phyloP scores from a whole-genome alignment of 1,284 basidiomycete genomes.

The Marasmius oreades region DNA sequence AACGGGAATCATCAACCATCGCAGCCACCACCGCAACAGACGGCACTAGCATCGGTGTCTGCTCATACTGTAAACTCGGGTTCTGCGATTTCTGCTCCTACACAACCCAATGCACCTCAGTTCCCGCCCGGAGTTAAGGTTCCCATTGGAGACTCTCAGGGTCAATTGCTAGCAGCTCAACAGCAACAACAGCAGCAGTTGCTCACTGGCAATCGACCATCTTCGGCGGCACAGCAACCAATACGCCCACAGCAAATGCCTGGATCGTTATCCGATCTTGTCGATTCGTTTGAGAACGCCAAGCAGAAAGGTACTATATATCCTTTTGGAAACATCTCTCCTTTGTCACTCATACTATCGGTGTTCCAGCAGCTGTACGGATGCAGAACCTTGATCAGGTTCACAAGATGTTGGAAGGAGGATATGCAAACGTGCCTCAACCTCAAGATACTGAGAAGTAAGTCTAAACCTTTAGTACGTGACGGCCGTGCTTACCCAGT shows the following conservation, averaged over 20 bases:
- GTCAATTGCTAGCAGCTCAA: not conserved
- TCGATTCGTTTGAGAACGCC: constrained; percentile 92
- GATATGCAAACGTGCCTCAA: constrained; percentile 86
- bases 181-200: not conserved
- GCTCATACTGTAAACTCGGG: not conserved
- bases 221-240: constrained; percentile 24
- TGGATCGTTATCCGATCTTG: constrained; percentile 87
- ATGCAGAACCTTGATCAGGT: constrained; percentile 84
- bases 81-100: constrained; percentile 22
- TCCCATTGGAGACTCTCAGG: constrained; percentile 32
- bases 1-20: not conserved
- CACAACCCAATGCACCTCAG: constrained; percentile 37
- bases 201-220: constrained; percentile 1
- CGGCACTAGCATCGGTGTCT: not conserved
- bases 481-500: constrained; percentile 13
- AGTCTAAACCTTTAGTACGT: constrained; percentile 23
- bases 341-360: constrained; percentile 1
- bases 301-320: constrained; percentile 81
- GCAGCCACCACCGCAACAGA: not conserved
- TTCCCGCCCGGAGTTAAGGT: constrained; percentile 72
- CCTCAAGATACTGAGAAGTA: constrained; percentile 94
- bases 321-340: constrained; percentile 1
- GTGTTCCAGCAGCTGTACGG: constrained; percentile 65
- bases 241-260: constrained; percentile 42
- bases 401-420: constrained; percentile 89